phyloP scores from a whole-genome alignment of 495 filamentous ascomycete species.

The Rostrohypoxylon terebratum region DNA sequence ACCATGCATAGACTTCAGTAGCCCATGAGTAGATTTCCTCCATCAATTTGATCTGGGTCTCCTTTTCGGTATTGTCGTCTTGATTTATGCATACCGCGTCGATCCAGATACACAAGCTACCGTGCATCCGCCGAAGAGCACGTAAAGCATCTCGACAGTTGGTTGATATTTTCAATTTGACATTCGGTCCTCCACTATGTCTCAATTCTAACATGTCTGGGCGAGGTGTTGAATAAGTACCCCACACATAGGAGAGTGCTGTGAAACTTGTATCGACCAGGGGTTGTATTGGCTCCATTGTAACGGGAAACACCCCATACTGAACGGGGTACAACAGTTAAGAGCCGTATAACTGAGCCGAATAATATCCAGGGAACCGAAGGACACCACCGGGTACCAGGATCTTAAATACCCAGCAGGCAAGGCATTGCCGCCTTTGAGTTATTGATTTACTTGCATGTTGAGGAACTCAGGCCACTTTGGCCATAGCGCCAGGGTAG shows the following conservation, averaged over 20 bases:
- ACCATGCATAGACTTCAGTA: neutral
- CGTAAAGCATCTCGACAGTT: neutral
- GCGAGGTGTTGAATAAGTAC: neutral
- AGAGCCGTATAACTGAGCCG: no score
- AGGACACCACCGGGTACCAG: no score
- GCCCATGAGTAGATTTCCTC: neutral
- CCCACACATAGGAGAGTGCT: neutral
- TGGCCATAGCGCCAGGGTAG: no score
- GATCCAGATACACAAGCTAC: neutral
- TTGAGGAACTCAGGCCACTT: no score
- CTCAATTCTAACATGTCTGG: neutral
- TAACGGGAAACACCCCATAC: neutral
- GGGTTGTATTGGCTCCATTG: neutral
- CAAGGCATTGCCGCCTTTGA: no score
- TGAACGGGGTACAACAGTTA: neutral
- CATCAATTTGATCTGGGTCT: neutral
- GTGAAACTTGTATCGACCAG: neutral
- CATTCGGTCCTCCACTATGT: neutral
- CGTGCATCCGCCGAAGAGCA: neutral
- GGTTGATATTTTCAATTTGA: neutral
- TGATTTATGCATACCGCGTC: neutral
- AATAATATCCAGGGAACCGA: no score
- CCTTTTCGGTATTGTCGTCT: neutral
- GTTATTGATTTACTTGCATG: no score
- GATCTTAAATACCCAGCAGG: no score